Percentiles rank a stretch among this genome's conserved stretches.
Evolutionary conservation across 2,329 filamentous ascomycete genomes (phyloP).

Genomic region (Fusarium oxysporum): DNA sequence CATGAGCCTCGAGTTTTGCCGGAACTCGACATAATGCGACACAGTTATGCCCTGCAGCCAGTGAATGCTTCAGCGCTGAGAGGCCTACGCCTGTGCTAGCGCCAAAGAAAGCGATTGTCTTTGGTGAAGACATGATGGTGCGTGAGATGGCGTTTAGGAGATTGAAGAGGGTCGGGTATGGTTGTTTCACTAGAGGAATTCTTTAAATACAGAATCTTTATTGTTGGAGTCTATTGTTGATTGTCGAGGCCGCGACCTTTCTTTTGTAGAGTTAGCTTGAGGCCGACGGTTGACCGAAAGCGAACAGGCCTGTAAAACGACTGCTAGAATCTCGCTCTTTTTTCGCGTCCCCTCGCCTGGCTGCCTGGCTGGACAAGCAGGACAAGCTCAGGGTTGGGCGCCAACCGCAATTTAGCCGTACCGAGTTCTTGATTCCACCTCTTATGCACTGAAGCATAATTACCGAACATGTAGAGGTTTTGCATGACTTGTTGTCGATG

Average conservation of each 20-base stretch:
- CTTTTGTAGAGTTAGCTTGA: not conserved
- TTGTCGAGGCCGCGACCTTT: not conserved
- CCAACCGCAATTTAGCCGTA: not conserved
- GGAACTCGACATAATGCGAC: constrained; percentile 63
- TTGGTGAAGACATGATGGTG: constrained; percentile 13
- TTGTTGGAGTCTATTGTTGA: not conserved
- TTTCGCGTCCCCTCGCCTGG: not conserved
- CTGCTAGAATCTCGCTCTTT: constrained; percentile 5
- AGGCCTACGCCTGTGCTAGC: constrained; percentile 63
- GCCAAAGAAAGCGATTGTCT: constrained; percentile 64
- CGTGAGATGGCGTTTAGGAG: no score
- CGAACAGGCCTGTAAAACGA: not conserved
- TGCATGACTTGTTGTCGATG: not conserved
- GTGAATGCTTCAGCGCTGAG: constrained; percentile 57
- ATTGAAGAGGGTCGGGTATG: fast-evolving
- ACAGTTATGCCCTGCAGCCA: constrained; percentile 60
- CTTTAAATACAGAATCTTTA: no score
- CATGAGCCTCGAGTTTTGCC: constrained; percentile 56
- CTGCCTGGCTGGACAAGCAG: no score
- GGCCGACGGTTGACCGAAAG: constrained; percentile 33
- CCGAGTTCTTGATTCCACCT: fast-evolving
- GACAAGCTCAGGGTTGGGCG: not conserved
- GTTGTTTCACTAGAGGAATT: no score
- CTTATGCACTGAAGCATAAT: not conserved
- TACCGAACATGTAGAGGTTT: not conserved